A percentile compares a stretch with the other conserved stretches of the same genome.
These are phyloP conservation scores for Anisogramma anomala DNA, from an alignment of 2,329 filamentous ascomycete genomes.

Conservation along the genomic window DNA sequence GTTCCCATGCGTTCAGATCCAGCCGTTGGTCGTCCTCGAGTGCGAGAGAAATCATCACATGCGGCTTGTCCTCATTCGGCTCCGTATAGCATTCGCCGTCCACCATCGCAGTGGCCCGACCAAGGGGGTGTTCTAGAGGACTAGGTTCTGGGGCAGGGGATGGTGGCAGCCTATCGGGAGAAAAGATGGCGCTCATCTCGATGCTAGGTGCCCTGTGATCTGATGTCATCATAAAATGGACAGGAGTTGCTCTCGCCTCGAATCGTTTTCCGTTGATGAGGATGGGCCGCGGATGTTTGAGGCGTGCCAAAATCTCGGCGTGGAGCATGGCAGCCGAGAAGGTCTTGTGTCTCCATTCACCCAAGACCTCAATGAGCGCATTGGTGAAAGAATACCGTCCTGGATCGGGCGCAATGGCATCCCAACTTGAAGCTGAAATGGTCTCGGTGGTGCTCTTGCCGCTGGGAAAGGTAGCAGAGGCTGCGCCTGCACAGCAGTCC, in stretches of 20 bases:
- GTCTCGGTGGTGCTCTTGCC: conserved; percentile 50
- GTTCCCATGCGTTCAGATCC: conserved; percentile 48
- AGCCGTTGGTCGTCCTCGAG: conserved; percentile 45
- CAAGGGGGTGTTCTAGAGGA: conserved; percentile 1
- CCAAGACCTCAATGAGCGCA: conserved; percentile 46
- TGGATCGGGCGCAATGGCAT: conserved; percentile 48
- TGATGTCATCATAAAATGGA: conserved; percentile 53
- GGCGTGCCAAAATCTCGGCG: conserved; percentile 45
- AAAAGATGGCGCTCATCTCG: conserved; percentile 34
- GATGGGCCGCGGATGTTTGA: conserved; percentile 48
- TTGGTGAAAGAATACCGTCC: conserved; percentile 50
- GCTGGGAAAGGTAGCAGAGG: conserved; percentile 46
- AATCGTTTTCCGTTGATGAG: conserved; percentile 46
- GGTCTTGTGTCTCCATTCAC: conserved; percentile 42
- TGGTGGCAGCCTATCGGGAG: conserved; percentile 24
- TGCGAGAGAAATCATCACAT: conserved; percentile 50
- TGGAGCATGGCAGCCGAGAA: conserved; percentile 52
- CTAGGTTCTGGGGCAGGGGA: conserved; percentile 25
- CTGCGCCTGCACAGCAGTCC: conserved; percentile 49
- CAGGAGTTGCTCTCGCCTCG: conserved; percentile 46
- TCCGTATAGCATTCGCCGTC: conserved; percentile 21
- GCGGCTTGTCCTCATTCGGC: conserved; percentile 44
- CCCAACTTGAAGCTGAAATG: conserved; percentile 51
- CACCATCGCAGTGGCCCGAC: conserved; percentile 11
- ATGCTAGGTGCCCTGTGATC: conserved; percentile 49